These are phyloP conservation scores for Suhomyces kunorum DNA, from an alignment of 1,139 yeast species.

Conservation along the genomic window DNA sequence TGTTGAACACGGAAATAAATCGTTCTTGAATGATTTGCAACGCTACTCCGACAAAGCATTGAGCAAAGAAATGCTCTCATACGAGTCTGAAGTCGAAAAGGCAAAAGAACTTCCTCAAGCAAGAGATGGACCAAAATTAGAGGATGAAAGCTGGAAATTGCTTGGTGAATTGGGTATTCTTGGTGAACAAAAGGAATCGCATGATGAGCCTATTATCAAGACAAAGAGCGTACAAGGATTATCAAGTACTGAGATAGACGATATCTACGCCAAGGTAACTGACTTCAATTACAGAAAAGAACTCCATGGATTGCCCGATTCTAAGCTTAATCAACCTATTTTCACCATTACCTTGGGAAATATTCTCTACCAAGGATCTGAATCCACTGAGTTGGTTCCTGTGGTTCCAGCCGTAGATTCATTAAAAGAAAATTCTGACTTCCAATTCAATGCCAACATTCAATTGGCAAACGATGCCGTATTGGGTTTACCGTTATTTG, in stretches of 20 bases:
- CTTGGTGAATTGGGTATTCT: conserved; percentile 25
- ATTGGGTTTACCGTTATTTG: conserved; percentile 35
- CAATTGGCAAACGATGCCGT: conserved; percentile 44
- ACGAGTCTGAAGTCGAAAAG: conserved; percentile 18
- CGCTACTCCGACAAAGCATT: conserved; percentile 25
- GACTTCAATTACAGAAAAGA: conserved; percentile 23
- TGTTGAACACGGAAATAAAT: conserved; percentile 9
- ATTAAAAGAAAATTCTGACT: conserved; percentile 12
- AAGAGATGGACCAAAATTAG: conserved; percentile 14
- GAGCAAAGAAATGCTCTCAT: conserved; percentile 18
- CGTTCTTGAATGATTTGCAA: conserved; percentile 24
- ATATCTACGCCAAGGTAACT: conserved; percentile 20
- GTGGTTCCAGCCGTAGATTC: conserved; percentile 1
- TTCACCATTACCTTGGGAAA: conserved; percentile 43
- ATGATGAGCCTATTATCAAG: background rate
- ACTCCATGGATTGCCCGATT: conserved; percentile 19
- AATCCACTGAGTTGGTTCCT: conserved; percentile 5
- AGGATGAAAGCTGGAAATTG: conserved; percentile 25
- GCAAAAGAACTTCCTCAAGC: conserved; percentile 20
- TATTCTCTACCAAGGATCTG: conserved; percentile 30
- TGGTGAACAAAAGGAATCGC: conserved; percentile 5
- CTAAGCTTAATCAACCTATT: conserved; percentile 25
- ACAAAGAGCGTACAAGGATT: conserved; percentile 1
- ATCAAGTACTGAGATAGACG: conserved; percentile 10
- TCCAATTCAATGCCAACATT: conserved; percentile 44